A percentile compares a stretch with the other conserved stretches of the same genome.
Conservation (phyloP, 2,329 filamentous ascomycete genomes). For the Penicillium sp. region DNA sequence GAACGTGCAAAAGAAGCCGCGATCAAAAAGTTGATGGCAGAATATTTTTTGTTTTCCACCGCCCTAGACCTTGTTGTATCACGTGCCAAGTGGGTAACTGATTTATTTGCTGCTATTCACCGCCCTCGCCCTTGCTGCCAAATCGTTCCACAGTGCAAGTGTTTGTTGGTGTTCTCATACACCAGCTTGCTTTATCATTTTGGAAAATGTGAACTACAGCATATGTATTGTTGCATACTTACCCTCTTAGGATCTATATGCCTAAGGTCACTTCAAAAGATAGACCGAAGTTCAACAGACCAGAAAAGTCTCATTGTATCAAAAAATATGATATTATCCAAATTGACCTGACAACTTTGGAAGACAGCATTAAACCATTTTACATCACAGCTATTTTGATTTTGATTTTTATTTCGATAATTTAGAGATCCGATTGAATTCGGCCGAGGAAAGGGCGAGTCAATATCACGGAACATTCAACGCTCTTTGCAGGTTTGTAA, state of each 20-base stretch:
- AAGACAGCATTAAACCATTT: too few species aligned
- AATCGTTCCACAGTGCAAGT: not conserved
- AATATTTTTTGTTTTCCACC: conserved; percentile 37
- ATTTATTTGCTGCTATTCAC: not conserved
- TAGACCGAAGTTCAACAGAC: not conserved
- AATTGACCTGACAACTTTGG: not conserved
- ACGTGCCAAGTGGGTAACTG: conserved; percentile 18
- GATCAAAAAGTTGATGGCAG: conserved; percentile 36
- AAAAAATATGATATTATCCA: not conserved
- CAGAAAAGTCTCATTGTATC: not conserved
- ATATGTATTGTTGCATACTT: not conserved
- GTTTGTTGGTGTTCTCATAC: not conserved
- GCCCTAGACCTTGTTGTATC: conserved; percentile 18
- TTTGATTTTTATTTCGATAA: not conserved
- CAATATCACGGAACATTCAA: not conserved
- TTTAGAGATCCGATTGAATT: not conserved
- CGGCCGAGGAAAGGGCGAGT: not conserved
- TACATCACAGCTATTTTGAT: fast-evolving
- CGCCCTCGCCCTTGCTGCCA: not conserved
- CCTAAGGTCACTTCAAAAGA: not conserved
- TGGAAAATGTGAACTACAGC: not conserved
- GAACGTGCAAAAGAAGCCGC: conserved; percentile 16
- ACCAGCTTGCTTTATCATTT: not conserved
- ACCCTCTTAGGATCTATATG: not conserved
- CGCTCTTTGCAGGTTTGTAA: conserved; percentile 50